Percentiles rank a stretch among this genome's conserved stretches.
Conservation (phyloP, 306 rosid genomes). For the Prunus mira region DNA sequence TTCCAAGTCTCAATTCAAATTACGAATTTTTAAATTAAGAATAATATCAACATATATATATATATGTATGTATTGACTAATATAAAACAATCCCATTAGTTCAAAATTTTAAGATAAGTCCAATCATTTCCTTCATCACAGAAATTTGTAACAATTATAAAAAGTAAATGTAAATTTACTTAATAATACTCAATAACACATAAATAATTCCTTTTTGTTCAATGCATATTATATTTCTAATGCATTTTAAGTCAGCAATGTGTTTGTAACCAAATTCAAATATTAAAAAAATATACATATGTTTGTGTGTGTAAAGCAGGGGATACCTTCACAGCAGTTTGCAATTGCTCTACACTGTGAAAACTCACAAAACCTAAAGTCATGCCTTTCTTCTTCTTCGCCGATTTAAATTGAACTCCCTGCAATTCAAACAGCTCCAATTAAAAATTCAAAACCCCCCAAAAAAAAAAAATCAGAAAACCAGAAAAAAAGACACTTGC, state of each 20-base stretch:
- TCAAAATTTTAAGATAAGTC: neutral
- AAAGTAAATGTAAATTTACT: too few species aligned
- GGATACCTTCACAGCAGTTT: constrained; percentile 57
- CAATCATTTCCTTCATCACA: neutral
- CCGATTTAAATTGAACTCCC: constrained; percentile 64
- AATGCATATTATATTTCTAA: too few species aligned
- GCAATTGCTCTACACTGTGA: constrained; percentile 63
- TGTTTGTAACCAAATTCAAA: too few species aligned
- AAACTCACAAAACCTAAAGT: constrained; percentile 63
- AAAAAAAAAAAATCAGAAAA: neutral
- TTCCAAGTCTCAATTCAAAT: neutral
- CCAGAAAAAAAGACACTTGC: constrained; percentile 28
- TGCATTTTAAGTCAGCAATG: too few species aligned
- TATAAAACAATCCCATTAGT: neutral
- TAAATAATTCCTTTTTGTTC: too few species aligned
- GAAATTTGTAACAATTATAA: too few species aligned
- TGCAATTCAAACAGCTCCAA: constrained; percentile 15
- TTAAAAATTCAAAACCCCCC: neutral
- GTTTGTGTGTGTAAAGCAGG: constrained; percentile 1
- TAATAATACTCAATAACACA: too few species aligned
- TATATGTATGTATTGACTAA: neutral
- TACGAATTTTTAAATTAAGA: neutral
- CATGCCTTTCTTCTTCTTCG: constrained; percentile 93
- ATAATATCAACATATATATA: too few species aligned
- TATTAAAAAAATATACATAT: too few species aligned